Percentiles rank a stretch among this genome's conserved stretches.
Conservation (phyloP, 306 rosid genomes). For the Purshia tridentata region DNA sequence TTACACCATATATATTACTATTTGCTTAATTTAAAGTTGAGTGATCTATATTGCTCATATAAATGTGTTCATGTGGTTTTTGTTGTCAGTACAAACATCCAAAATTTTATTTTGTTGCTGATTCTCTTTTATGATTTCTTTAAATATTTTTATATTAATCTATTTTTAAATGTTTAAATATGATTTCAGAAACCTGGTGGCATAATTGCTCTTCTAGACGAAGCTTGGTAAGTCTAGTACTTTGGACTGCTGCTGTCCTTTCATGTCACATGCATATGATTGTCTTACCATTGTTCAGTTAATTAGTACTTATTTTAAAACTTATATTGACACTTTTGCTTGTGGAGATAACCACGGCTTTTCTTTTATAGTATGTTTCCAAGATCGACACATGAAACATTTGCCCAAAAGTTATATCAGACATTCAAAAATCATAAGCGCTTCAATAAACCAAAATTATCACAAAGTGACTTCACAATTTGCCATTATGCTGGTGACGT, state of each 20-base stretch:
- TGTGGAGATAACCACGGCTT: slow-evolving; percentile 19
- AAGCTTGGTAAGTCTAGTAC: slow-evolving; percentile 79
- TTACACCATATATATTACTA: not conserved
- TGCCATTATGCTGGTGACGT: slow-evolving; percentile 99
- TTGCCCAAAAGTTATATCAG: slow-evolving; percentile 93
- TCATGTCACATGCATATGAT: slow-evolving; percentile 6
- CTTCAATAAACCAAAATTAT: slow-evolving; percentile 86
- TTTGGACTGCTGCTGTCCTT: slow-evolving; percentile 10
- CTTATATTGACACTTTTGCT: slow-evolving; percentile 5
- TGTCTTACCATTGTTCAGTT: slow-evolving; percentile 15
- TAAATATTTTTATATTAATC: slow-evolving; percentile 3
- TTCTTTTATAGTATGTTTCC: slow-evolving; percentile 90
- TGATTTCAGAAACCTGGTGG: slow-evolving; percentile 98
- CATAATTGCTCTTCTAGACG: slow-evolving; percentile 95
- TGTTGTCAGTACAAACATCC: not conserved
- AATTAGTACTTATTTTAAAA: not conserved
- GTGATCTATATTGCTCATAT: not conserved
- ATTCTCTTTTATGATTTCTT: not conserved
- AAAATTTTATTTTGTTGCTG: not conserved
- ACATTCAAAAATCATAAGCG: slow-evolving; percentile 91
- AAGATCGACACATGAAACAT: slow-evolving; percentile 97
- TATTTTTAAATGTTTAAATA: slow-evolving; percentile 21
- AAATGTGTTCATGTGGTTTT: not conserved
- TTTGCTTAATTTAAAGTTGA: not conserved
- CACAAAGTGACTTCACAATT: slow-evolving; percentile 96